phyloP scores from a whole-genome alignment of 768 basidiomycete species.

The Tylopilus plumbeoviolaceoides region DNA sequence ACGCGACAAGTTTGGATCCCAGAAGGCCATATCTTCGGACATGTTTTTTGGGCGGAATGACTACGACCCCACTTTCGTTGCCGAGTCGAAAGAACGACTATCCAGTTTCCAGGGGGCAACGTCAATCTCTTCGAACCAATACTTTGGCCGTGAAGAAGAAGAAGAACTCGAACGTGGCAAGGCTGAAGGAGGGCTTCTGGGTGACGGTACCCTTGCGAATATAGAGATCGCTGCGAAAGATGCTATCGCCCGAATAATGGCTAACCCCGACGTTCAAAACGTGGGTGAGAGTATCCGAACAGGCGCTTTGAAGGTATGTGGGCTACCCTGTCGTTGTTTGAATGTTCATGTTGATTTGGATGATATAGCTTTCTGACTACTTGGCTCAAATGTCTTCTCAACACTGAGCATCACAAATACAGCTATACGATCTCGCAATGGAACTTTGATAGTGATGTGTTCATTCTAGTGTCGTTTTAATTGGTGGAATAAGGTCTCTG shows the following conservation, averaged over 20 bases:
- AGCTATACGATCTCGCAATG: neutral
- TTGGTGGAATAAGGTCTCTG: slow-evolving; percentile 7
- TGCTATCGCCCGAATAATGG: slow-evolving; percentile 64
- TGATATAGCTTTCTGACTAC: slow-evolving; percentile 56
- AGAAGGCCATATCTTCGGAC: slow-evolving; percentile 97
- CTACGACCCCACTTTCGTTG: slow-evolving; percentile 69
- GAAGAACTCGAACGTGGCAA: slow-evolving; percentile 39
- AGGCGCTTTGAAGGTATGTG: slow-evolving; percentile 76
- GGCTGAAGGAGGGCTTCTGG: slow-evolving; percentile 53
- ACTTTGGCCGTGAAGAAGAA: slow-evolving; percentile 93
- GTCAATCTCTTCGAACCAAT: slow-evolving; percentile 91
- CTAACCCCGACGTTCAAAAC: slow-evolving; percentile 87
- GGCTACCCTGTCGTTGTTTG: neutral
- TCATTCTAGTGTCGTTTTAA: slow-evolving; percentile 11
- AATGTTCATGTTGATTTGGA: neutral
- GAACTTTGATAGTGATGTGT: slow-evolving; percentile 2
- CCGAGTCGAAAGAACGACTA: slow-evolving; percentile 79
- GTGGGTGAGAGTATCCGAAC: slow-evolving; percentile 72
- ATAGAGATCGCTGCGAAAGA: slow-evolving; percentile 70
- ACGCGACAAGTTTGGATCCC: slow-evolving; percentile 84
- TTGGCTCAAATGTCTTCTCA: slow-evolving; percentile 65
- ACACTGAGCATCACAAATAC: slow-evolving; percentile 24
- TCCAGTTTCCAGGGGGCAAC: slow-evolving; percentile 87
- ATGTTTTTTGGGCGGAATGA: slow-evolving; percentile 92
- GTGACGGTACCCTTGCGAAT: slow-evolving; percentile 49